These are phyloP conservation scores for Phytophthora sp. DNA, from an alignment of 352 stramenopile genomes.

Conservation along the genomic window DNA sequence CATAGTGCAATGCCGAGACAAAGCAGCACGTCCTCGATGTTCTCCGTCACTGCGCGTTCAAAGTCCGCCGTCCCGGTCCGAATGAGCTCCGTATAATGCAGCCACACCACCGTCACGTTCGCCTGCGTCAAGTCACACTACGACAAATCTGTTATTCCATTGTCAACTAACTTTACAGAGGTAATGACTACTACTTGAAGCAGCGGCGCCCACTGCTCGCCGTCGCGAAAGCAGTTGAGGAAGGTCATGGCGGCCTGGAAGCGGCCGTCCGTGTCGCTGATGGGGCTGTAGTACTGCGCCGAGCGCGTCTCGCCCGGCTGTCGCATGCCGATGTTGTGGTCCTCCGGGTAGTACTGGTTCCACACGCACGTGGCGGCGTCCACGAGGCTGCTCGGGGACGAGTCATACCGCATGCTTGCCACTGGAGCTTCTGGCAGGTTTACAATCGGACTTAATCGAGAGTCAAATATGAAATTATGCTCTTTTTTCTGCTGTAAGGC, in stretches of 20 bases:
- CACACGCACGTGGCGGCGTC: conserved; percentile 71
- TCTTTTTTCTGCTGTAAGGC: too few relatives aligned
- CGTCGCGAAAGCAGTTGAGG: conserved; percentile 58
- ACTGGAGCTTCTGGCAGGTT: too few relatives aligned
- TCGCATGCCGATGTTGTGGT: conserved; percentile 56
- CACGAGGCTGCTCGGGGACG: conserved; percentile 33
- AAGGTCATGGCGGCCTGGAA: conserved; percentile 68
- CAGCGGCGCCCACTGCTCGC: conserved; percentile 56
- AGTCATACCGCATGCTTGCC: conserved; percentile 7
- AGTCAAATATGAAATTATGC: too few relatives aligned
- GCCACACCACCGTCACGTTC: conserved; percentile 55
- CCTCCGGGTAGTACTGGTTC: conserved; percentile 79
- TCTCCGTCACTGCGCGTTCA: conserved; percentile 57
- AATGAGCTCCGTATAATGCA: conserved; percentile 61
- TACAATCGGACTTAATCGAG: too few relatives aligned
- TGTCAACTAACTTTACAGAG: too few relatives aligned
- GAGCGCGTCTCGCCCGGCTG: conserved; percentile 50
- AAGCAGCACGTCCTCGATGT: conserved; percentile 61
- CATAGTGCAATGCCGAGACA: conserved; percentile 74
- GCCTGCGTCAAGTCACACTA: conserved; percentile 59
- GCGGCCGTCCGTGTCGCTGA: conserved; percentile 57
- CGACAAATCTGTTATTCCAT: neutral
- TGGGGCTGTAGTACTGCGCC: conserved; percentile 48
- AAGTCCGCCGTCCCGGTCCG: conserved; percentile 56
- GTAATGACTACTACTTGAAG: conserved; percentile 43